These are phyloP conservation scores for Akanthomyces muscarius DNA, from an alignment of 2,329 filamentous ascomycete species.

Conservation along the genomic window DNA sequence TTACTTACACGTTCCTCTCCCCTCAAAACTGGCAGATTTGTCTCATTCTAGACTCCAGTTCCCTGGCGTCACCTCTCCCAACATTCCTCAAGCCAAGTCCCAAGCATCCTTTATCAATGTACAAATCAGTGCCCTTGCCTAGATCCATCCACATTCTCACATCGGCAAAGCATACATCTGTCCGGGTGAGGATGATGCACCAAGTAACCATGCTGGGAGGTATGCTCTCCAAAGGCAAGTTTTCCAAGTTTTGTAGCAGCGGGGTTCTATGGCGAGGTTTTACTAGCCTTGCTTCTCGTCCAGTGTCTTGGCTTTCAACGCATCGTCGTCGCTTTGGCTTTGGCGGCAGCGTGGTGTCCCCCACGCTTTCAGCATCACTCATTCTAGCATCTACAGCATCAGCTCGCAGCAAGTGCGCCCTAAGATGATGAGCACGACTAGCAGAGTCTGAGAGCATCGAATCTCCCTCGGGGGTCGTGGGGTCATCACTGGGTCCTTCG, in stretches of 20 bases:
- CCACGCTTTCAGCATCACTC: background rate
- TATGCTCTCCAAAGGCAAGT: background rate
- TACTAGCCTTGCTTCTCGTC: background rate
- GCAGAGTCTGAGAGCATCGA: background rate
- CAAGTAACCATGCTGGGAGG: background rate
- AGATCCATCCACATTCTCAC: background rate
- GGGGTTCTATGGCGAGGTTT: background rate
- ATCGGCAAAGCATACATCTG: background rate
- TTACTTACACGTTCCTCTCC: background rate
- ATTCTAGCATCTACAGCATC: background rate
- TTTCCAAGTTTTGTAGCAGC: background rate
- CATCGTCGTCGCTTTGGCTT: background rate
- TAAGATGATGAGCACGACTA: background rate
- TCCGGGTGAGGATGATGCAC: background rate
- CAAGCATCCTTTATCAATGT: background rate
- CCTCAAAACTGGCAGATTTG: background rate
- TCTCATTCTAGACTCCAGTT: background rate
- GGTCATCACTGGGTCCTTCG: background rate
- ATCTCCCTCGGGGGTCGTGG: background rate
- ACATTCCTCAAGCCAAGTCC: background rate
- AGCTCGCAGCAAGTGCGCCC: background rate
- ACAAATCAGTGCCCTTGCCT: background rate
- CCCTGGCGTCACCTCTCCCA: background rate
- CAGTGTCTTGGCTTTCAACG: background rate
- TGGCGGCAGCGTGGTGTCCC: background rate